Base-by-base conservation (phyloP, 768 basidiomycete species). In the Pulveroboletus sp. region DNA sequence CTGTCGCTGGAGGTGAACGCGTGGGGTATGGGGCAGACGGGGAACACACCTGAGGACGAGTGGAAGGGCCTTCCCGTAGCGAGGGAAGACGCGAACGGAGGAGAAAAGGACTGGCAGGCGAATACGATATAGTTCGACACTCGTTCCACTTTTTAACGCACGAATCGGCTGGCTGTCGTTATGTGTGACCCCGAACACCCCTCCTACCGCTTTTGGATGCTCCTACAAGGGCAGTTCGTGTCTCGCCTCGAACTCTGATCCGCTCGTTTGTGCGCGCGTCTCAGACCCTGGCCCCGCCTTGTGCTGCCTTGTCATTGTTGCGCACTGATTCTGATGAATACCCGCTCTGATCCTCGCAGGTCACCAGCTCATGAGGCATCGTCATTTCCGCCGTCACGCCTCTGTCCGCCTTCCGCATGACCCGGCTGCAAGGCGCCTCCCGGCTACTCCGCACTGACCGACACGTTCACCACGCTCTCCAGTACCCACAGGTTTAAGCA, bases 111-210 rank as follows among this genome's bases (percentile, higher is more conserved):
- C 46, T 5, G 33, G 14, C 33, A 3, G 8, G 21, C 8, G 13
- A 31, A 28, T 2, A n/a, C 24, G 42, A 46, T 50, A 30, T 50
- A 46, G 15, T 53, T 8, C 31, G 46, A 50, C 40, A 39, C 60
- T 58, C 63, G 57, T 65, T 46, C 66, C 65, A 69, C 62, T 60
- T 66, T 64, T 62, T 57, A 60, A 31, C 45, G 48, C 39, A 39
- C 57, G 46, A 53, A 36, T 62, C 65, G 60, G 65, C 56, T 61
- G 57, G 36, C 38, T 32, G n/a, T 50, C n/a, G 43, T 11, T 1
- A 1, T 15, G 0, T 11, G 9, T 10, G 67, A 65, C 65, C 65
- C 57, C 65, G 33, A 53, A 56, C 54, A 69, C 65, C 42, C n/a
- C 1, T 6, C 4, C 7, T 54, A 4, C 61, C 46, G 1, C 38